phyloP scores from a whole-genome alignment of 805 yeast genomes.

The Metschnikowia bowlesiae region DNA sequence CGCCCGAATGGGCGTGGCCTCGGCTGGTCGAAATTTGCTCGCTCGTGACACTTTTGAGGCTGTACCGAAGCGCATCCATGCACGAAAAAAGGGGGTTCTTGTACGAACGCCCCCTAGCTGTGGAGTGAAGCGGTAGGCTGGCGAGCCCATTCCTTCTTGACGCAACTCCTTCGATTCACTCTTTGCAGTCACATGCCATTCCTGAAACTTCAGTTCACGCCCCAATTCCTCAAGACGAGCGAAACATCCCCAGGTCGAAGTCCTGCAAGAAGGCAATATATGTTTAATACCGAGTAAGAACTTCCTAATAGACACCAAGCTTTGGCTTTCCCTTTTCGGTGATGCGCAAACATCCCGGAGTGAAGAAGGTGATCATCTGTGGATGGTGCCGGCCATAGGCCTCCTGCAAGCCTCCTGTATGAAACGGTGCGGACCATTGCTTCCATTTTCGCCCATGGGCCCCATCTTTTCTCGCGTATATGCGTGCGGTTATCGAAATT shows the following conservation, averaged over 20 bases:
- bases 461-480: neutral
- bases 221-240: neutral
- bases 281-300: too few species aligned
- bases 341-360: too few species aligned
- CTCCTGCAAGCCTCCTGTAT: neutral
- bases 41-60: neutral
- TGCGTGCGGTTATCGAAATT: neutral
- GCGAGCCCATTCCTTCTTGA: neutral
- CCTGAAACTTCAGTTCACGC: neutral
- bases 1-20: neutral
- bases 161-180: neutral
- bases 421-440: neutral
- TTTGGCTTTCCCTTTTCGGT: too few species aligned
- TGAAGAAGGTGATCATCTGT: too few species aligned
- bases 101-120: neutral
- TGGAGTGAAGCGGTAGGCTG: neutral
- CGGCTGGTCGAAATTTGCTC: neutral
- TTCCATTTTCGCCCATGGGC: neutral
- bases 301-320: too few species aligned
- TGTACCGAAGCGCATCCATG: slow-evolving; percentile 1
- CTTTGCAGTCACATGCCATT: neutral
- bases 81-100: slow-evolving; percentile 1
- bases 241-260: too few species aligned
- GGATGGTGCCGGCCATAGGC: too few species aligned
- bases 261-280: too few species aligned